A percentile compares a stretch with the other conserved stretches of the same genome.
Evolutionary conservation across 768 basidiomycete species (phyloP).

Genomic region (Tulasnella sp.): DNA sequence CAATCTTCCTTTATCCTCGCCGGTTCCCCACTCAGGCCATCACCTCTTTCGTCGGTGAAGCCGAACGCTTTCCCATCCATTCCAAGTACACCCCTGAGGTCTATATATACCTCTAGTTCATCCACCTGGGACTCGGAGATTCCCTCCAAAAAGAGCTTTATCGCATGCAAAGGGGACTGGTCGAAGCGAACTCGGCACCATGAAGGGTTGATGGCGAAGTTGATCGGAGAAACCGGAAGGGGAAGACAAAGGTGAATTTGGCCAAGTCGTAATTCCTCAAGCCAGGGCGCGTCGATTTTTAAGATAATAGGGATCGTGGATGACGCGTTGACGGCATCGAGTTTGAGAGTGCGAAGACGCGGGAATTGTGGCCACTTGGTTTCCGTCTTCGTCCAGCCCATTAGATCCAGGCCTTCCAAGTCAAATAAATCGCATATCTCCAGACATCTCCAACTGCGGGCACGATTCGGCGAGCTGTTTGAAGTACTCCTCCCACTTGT

Average conservation of each 20-base stretch:
- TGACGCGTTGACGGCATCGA: not conserved
- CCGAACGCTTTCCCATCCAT: too few species aligned
- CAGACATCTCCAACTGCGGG: not conserved
- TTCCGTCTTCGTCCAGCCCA: not conserved
- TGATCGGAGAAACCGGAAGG: not conserved
- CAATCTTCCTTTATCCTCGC: not conserved
- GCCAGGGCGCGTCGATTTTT: not conserved
- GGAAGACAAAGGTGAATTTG: not conserved
- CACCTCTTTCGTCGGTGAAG: too few species aligned
- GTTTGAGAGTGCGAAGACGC: not conserved
- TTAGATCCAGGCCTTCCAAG: not conserved
- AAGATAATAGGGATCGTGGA: not conserved
- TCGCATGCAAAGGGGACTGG: not conserved
- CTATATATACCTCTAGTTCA: too few species aligned
- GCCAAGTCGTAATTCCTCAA: not conserved
- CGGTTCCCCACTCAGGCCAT: too few species aligned
- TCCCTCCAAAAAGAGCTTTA: not conserved
- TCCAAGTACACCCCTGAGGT: too few species aligned
- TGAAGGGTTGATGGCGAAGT: not conserved
- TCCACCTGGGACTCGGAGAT: not conserved
- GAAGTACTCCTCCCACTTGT: constrained; percentile 4
- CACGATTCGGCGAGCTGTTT: not conserved
- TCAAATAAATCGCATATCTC: not conserved
- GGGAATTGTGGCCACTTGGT: not conserved
- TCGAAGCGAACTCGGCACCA: not conserved